Evolutionary conservation across 768 basidiomycete genomes (phyloP).

Genomic region (Favolaschia claudopus): DNA sequence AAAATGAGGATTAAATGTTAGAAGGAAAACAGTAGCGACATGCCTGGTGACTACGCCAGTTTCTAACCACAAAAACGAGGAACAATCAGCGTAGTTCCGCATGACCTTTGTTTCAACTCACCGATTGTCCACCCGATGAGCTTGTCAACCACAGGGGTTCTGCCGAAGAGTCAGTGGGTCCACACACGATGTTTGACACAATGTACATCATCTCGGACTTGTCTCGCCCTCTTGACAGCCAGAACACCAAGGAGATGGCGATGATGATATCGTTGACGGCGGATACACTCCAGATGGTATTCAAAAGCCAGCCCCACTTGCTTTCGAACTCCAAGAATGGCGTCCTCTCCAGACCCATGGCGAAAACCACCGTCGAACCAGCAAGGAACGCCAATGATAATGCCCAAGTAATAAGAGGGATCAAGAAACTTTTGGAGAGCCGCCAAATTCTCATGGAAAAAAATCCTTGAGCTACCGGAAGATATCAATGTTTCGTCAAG

Average conservation of each 20-base stretch:
- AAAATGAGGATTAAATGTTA: conserved; percentile 42
- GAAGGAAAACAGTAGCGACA: background rate
- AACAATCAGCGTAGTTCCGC: background rate
- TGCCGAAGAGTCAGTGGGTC: background rate
- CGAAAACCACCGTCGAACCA: background rate
- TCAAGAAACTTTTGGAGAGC: background rate
- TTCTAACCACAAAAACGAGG: background rate
- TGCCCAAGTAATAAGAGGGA: background rate
- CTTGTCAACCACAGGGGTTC: background rate
- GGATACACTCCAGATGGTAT: background rate
- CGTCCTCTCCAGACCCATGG: background rate
- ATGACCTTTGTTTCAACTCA: background rate
- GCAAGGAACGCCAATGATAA: background rate
- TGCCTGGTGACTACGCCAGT: conserved; percentile 10
- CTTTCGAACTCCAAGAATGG: background rate
- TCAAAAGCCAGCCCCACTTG: background rate
- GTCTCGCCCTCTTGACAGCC: background rate
- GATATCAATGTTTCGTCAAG: too few relatives aligned
- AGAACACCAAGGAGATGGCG: background rate
- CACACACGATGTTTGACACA: background rate
- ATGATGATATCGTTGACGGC: conserved; percentile 5
- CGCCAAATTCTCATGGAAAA: too few relatives aligned
- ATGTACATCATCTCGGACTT: background rate
- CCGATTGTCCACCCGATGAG: conserved; percentile 7
- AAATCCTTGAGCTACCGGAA: too few relatives aligned